phyloP scores from a whole-genome alignment of 495 filamentous ascomycete genomes.

The Penicillium alfredii region DNA sequence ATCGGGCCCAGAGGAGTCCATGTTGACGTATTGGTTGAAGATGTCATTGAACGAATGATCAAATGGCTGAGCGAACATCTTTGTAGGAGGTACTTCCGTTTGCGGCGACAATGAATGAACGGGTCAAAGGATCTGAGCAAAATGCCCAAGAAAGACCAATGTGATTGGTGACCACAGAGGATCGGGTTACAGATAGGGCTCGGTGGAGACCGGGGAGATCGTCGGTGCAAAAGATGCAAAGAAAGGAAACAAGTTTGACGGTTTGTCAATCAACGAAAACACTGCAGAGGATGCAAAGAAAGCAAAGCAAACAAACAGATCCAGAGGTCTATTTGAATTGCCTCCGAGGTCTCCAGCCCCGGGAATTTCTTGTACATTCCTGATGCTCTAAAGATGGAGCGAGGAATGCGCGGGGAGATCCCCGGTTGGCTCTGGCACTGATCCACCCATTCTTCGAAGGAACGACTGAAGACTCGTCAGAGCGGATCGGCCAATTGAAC shows the following conservation, averaged over 20 bases:
- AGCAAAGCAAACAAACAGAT: constrained; percentile 48
- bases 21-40: constrained; percentile 49
- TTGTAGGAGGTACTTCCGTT: constrained; percentile 46
- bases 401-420: constrained; percentile 33
- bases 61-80: constrained; percentile 43
- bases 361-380: constrained; percentile 38
- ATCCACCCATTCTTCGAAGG: constrained; percentile 20
- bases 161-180: constrained; percentile 28
- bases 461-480: constrained; percentile 22
- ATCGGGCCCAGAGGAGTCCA: constrained; percentile 37
- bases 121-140: constrained; percentile 11
- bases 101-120: constrained; percentile 30
- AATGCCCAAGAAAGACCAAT: constrained; percentile 13
- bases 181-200: constrained; percentile 6
- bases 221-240: constrained; percentile 1
- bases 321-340: constrained; percentile 41
- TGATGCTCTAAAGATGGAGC: constrained; percentile 29
- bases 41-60: constrained; percentile 49
- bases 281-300: constrained; percentile 45
- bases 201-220: constrained; percentile 10
- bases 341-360: constrained; percentile 33
- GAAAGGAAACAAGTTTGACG: constrained; percentile 27
- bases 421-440: constrained; percentile 19
- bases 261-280: constrained; percentile 42
- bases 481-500: constrained; percentile 24